Evolutionary conservation across 1,139 yeast genomes (phyloP).

Genomic region (Hanseniaspora sp.): DNA sequence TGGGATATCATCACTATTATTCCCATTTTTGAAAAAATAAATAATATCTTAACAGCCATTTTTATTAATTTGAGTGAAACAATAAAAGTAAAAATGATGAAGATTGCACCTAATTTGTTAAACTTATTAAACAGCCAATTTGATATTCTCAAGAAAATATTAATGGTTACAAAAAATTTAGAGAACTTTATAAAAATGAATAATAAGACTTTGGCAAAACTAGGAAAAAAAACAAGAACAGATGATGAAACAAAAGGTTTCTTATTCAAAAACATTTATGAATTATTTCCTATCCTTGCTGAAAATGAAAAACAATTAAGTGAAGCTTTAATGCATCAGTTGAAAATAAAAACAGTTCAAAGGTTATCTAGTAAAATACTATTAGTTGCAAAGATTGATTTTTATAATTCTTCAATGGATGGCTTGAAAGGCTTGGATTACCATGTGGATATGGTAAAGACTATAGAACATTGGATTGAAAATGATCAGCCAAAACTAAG

Average conservation of each 20-base stretch:
- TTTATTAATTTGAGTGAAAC: not conserved
- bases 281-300: slow-evolving; percentile 29
- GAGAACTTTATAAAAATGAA: slow-evolving; percentile 61
- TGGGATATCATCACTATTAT: not conserved
- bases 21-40: not conserved
- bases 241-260: slow-evolving; percentile 21
- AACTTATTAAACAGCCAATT: slow-evolving; percentile 31
- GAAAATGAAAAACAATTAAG: slow-evolving; percentile 32
- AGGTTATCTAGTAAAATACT: slow-evolving; percentile 70
- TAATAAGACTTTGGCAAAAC: slow-evolving; percentile 68
- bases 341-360: slow-evolving; percentile 59
- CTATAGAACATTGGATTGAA: slow-evolving; percentile 59
- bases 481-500: slow-evolving; percentile 11
- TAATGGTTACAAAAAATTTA: slow-evolving; percentile 25
- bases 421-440: slow-evolving; percentile 48
- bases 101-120: slow-evolving; percentile 68
- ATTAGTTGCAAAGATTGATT: slow-evolving; percentile 76
- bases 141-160: not conserved
- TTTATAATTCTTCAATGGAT: slow-evolving; percentile 29
- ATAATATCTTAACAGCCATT: not conserved
- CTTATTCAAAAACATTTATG: slow-evolving; percentile 27
- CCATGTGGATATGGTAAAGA: slow-evolving; percentile 46
- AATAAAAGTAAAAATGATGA: slow-evolving; percentile 18
- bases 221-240: slow-evolving; percentile 36
- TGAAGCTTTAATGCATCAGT: slow-evolving; percentile 29